Evolutionary conservation across 345 rosid genomes (phyloP), one percentile per base, ranked within the genome.

Genomic region (Eucalyptus erythrocorys): DNA sequence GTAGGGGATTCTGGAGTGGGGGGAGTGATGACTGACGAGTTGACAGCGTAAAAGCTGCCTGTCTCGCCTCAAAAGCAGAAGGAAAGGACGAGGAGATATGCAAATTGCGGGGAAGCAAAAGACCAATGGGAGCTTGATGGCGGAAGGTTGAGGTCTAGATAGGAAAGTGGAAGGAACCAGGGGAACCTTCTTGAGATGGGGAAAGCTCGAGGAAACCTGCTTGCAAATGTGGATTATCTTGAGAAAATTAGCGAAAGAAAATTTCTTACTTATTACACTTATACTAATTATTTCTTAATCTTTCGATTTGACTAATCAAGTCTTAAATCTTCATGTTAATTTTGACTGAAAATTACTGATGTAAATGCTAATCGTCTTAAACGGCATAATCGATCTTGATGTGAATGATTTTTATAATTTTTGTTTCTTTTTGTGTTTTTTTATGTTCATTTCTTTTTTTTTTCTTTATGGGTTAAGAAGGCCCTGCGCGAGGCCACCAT

Each of bases 361-460:
- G 1, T 64, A 0, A 15, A 64, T 5, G 0, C 5, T 2, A 15
- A 64, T 15, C 1, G 0, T 64, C 3, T 2, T 8, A 7, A 6
- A 2, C 0, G 1, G 3, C 1, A 0, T 6, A 6, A 0, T 7
- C 0, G 2, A 61, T 1, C 0, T 2, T 6, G 1, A 13, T 1
- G 0, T 13, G 2, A 2, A 59, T 12, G 5, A 26, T 59, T 59
- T 57, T 59, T 59, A 0, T 3, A 6, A 30, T 13, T 61, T 3
- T 61, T 61, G 30, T 27, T 27, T 13, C n/a, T 6, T 61, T 30
- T 27, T 59, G 15, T 11, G 16, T 2, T 30, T 61, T 30, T 64
- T 64, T 64, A 3, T 13, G 0, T 64, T n/a, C 8, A 2, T n/a
- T 14, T 4, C 0, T n/a, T n/a, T 0, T n/a, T 7, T 64, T 64